These are phyloP conservation scores for Hypericum perforatum DNA, from an alignment of 345 rosid genomes.

Conservation along the genomic window DNA sequence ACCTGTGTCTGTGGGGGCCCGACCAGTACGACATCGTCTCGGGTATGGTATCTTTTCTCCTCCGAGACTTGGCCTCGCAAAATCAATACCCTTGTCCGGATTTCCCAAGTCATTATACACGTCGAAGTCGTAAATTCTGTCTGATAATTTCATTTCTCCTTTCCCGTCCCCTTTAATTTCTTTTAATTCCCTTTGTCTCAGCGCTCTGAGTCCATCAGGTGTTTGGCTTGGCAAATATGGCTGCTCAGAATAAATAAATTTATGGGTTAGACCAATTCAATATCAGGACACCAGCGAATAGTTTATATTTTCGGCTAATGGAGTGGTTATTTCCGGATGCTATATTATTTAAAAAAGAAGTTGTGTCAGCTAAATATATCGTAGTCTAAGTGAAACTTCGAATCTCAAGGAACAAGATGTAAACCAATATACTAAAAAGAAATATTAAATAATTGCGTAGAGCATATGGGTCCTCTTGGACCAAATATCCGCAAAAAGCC, in stretches of 20 bases:
- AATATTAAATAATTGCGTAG: slow-evolving; percentile 1
- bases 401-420: too few species aligned
- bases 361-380: too few species aligned
- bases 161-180: slow-evolving; percentile 55
- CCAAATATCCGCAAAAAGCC: slow-evolving; percentile 1
- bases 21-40: slow-evolving; percentile 92
- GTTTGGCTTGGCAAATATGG: slow-evolving; percentile 82
- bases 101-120: slow-evolving; percentile 91
- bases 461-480: slow-evolving; percentile 9
- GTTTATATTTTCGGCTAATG: neutral
- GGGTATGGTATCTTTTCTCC: slow-evolving; percentile 67
- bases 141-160: slow-evolving; percentile 70
- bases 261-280: neutral
- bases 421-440: too few species aligned
- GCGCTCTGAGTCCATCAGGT: slow-evolving; percentile 54
- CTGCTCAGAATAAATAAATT: slow-evolving; percentile 32
- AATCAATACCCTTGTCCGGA: slow-evolving; percentile 60
- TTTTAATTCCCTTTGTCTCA: slow-evolving; percentile 65
- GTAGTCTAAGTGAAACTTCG: too few species aligned
- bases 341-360: too few species aligned
- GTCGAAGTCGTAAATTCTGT: slow-evolving; percentile 72
- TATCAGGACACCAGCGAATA: neutral
- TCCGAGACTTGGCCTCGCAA: slow-evolving; percentile 61
- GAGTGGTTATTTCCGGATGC: neutral
- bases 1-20: slow-evolving; percentile 52